Evolutionary conservation across 106 monocot genomes (phyloP).

Genomic region (Ottelia alismoides): DNA sequence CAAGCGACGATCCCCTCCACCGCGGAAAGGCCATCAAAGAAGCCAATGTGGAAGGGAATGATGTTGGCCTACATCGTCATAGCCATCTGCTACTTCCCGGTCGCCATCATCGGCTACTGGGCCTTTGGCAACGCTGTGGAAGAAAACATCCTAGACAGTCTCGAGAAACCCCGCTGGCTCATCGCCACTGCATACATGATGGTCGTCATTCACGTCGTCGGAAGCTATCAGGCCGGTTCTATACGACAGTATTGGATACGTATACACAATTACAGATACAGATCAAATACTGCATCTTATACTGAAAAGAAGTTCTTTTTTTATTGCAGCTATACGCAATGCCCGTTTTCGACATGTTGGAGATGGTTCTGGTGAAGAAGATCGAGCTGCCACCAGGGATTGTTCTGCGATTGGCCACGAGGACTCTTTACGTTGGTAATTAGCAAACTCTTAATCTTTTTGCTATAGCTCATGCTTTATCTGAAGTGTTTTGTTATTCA

Average conservation of each 20-base stretch:
- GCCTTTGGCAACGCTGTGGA: no score
- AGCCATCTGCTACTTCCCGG: no score
- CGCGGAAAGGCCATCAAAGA: conserved; percentile 10
- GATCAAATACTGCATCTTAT: no score
- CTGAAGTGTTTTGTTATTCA: no score
- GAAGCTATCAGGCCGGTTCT: conserved; percentile 5
- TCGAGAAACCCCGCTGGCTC: no score
- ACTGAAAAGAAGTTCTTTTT: no score
- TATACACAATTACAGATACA: no score
- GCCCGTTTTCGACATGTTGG: no score
- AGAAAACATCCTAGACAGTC: no score
- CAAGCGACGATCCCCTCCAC: conserved; percentile 13
- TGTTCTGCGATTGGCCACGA: conserved; percentile 21
- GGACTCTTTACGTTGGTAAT: conserved; percentile 21
- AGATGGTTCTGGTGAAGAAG: conserved; percentile 23
- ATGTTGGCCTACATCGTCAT: conserved; percentile 5
- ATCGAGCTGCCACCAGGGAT: no score
- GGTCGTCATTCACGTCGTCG: conserved; percentile 11
- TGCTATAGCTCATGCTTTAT: not conserved
- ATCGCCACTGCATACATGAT: conserved; percentile 7
- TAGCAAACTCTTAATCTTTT: not conserved
- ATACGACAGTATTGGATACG: no score
- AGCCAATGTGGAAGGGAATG: conserved; percentile 14
- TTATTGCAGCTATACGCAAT: conserved; percentile 1
- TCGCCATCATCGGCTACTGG: no score